A percentile compares a stretch with the other conserved stretches of the same genome.
These are phyloP conservation scores for Penicillium nucicola DNA, from an alignment of 495 filamentous ascomycete species.

Conservation along the genomic window DNA sequence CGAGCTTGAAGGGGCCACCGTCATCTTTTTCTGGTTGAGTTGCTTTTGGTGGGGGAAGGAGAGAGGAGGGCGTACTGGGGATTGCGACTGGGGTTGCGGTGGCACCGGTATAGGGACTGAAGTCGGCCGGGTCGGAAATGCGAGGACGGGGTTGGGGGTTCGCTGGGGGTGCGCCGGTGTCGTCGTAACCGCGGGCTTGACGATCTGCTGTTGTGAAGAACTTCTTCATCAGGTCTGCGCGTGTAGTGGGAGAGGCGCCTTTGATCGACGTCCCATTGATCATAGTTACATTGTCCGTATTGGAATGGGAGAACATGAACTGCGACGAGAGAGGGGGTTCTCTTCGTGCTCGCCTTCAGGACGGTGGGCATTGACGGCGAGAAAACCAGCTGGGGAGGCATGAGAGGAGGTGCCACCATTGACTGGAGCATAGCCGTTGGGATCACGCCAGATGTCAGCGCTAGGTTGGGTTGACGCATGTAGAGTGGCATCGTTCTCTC, in stretches of 20 bases:
- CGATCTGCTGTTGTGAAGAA: constrained; percentile 57
- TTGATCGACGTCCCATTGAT: constrained; percentile 51
- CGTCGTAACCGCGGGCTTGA: constrained; percentile 36
- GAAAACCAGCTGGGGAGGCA: constrained; percentile 50
- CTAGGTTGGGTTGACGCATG: constrained; percentile 29
- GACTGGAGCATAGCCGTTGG: constrained; percentile 23
- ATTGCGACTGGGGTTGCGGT: constrained; percentile 47
- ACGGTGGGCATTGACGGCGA: constrained; percentile 54
- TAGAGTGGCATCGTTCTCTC: constrained; percentile 46
- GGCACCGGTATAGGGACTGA: constrained; percentile 33
- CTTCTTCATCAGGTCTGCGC: constrained; percentile 52
- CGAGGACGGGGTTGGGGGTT: constrained; percentile 33
- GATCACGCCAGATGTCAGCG: constrained; percentile 37
- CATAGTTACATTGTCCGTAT: constrained; percentile 45
- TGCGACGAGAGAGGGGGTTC: constrained; percentile 31
- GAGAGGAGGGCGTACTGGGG: constrained; percentile 48
- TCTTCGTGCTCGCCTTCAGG: constrained; percentile 35
- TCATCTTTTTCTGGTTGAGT: constrained; percentile 53
- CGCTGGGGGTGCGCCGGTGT: constrained; percentile 17
- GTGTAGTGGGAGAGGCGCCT: constrained; percentile 51
- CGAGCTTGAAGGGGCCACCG: constrained; percentile 57
- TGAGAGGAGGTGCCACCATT: constrained; percentile 29
- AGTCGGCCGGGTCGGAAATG: constrained; percentile 36
- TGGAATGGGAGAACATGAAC: constrained; percentile 43
- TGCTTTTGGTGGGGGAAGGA: constrained; percentile 48